These are phyloP conservation scores for Globisporangium polare DNA, from an alignment of 352 stramenopile species.

Conservation along the genomic window DNA sequence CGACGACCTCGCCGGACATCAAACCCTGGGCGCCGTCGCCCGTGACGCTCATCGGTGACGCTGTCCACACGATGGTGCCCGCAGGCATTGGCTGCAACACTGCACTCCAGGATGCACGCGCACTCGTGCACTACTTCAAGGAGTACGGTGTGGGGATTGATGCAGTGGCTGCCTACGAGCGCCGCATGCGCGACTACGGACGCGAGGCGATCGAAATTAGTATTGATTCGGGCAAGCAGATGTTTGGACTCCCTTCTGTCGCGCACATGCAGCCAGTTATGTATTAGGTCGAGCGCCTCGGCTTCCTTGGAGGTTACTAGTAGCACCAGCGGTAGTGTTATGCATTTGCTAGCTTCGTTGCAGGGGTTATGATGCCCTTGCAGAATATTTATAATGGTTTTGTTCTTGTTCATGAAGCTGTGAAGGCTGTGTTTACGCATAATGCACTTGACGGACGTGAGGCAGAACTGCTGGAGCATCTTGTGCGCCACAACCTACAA, in stretches of 20 bases:
- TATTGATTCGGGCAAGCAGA: slow-evolving; percentile 35
- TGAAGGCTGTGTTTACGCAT: too few relatives aligned
- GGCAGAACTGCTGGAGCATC: too few relatives aligned
- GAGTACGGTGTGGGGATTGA: slow-evolving; percentile 39
- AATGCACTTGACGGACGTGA: too few relatives aligned
- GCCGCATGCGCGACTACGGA: slow-evolving; percentile 44
- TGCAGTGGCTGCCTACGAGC: slow-evolving; percentile 50
- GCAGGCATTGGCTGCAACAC: slow-evolving; percentile 54
- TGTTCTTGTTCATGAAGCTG: neutral
- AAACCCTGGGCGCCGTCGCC: slow-evolving; percentile 35
- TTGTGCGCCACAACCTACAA: too few relatives aligned
- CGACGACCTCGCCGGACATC: slow-evolving; percentile 49
- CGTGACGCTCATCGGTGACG: slow-evolving; percentile 57
- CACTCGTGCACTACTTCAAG: slow-evolving; percentile 39
- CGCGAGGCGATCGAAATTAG: slow-evolving; percentile 37
- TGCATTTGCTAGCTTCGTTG: neutral
- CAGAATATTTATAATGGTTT: neutral
- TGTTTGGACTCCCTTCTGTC: slow-evolving; percentile 41
- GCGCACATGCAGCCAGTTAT: slow-evolving; percentile 41
- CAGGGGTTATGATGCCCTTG: too few relatives aligned
- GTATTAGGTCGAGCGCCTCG: slow-evolving; percentile 10
- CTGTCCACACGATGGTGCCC: slow-evolving; percentile 57
- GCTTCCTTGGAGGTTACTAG: too few relatives aligned
- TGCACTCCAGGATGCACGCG: slow-evolving; percentile 45
- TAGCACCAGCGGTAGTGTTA: neutral